Percentiles rank a stretch among this genome's conserved stretches.
phyloP scores from a whole-genome alignment of 805 yeast species.

The Spathaspora hagerdaliae region DNA sequence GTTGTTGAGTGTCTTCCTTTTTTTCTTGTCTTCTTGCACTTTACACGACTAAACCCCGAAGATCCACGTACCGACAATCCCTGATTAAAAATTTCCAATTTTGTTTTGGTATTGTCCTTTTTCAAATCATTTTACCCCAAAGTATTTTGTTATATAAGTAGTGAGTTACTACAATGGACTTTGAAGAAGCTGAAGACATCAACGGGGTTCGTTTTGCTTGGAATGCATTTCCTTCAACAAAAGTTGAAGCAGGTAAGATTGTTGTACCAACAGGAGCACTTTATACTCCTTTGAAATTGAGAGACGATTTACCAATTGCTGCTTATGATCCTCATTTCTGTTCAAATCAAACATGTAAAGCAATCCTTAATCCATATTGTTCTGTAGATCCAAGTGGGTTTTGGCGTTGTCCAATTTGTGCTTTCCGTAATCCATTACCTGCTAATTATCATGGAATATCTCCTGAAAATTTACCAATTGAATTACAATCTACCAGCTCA shows the following conservation, averaged over 20 bases:
- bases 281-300: constrained; percentile 87
- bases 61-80: too few relatives aligned
- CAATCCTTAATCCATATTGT: constrained; percentile 84
- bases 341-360: constrained; percentile 71
- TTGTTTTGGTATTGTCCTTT: too few relatives aligned
- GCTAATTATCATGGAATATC: constrained; percentile 74
- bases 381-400: constrained; percentile 71
- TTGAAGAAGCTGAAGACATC: constrained; percentile 42
- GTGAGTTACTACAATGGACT: constrained; percentile 36
- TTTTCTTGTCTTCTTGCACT: too few relatives aligned
- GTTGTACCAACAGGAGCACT: constrained; percentile 93
- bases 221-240: constrained; percentile 81
- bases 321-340: constrained; percentile 44
- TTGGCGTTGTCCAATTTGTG: constrained; percentile 88
- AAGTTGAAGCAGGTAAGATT: constrained; percentile 83
- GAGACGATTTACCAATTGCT: constrained; percentile 64
- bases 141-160: too few relatives aligned
- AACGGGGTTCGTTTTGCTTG: constrained; percentile 46
- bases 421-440: constrained; percentile 74
- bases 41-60: too few relatives aligned
- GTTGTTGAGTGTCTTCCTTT: too few relatives aligned
- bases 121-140: too few relatives aligned
- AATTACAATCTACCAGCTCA: constrained; percentile 62
- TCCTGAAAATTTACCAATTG: constrained; percentile 76
- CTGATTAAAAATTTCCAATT: too few relatives aligned